Evolutionary conservation across 306 rosid species (phyloP), one percentile per base, ranked within the genome.

Genomic region (Spatholobus suberectus): DNA sequence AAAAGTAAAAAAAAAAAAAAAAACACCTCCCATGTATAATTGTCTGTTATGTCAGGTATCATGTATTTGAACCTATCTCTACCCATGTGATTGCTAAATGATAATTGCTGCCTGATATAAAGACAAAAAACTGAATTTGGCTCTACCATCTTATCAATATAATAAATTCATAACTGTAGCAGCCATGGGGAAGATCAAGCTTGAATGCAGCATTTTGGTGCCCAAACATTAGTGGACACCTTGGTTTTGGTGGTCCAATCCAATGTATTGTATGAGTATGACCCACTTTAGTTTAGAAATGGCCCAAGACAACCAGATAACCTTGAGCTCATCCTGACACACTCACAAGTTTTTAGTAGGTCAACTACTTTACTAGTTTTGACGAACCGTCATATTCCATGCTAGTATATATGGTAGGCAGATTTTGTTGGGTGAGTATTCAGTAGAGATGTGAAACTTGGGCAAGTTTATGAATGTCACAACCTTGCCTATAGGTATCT

Each of bases 281-380:
- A 38, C 44, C 47, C 47, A 0, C 26, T 23, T 10, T 55, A 21
- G 62, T 57, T 55, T 41, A 58, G 65, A 43, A 58, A 70, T 70
- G 29, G 27, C 23, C 18, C 12, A 61, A 67, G 43, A 78, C 27
- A 49, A 35, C 54, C 17, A 34, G 12, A 58, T 49, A 63, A 46
- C 51, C 77, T 51, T 14, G 17, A 61, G 55, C 57, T 63, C 24
- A 75, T 26, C 26, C 8, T 38, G 34, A 66, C n/a, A 55, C 15
- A 51, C 23, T 20, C 43, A 0, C 37, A 49, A 74, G 41, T 74
- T 18, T 63, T 65, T 34, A 37, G 14, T 52, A 49, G 26, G 75
- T 63, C 85, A 82, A 40, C 47, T 32, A 32, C 29, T 14, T 55
- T 4, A 54, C n/a, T 46, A 68, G 72, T 57, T 76, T 68, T 44